Evolutionary conservation across 2,329 filamentous ascomycete species (phyloP).

Genomic region (Fusarium sp.): DNA sequence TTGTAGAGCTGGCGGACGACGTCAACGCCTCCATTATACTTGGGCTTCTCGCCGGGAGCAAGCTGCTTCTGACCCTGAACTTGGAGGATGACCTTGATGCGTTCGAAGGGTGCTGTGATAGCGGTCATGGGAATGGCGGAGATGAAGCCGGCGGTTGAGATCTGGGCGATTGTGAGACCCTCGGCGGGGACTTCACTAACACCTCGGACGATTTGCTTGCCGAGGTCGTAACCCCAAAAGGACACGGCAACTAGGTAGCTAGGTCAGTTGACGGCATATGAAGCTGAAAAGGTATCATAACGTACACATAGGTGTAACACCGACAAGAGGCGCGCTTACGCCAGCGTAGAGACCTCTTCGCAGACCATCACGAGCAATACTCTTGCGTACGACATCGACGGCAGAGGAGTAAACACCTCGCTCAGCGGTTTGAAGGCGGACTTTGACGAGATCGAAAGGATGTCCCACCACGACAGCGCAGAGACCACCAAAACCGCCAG

Average conservation of each 20-base stretch:
- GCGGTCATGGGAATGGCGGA: conserved; percentile 96
- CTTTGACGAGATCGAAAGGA: conserved; percentile 97
- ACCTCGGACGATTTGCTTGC: conserved; percentile 83
- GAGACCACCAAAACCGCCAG: conserved; percentile 91
- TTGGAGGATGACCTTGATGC: conserved; percentile 97
- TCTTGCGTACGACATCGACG: conserved; percentile 90
- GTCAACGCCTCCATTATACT: conserved; percentile 86
- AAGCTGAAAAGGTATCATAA: conserved; percentile 35
- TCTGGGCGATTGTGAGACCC: conserved; percentile 84
- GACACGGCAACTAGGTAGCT: conserved; percentile 68
- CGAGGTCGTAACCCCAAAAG: conserved; percentile 91
- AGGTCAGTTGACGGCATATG: background rate
- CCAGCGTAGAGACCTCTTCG: conserved; percentile 89
- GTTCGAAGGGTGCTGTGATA: conserved; percentile 99
- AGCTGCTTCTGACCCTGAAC: conserved; percentile 94
- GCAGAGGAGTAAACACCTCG: conserved; percentile 90
- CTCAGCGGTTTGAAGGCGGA: conserved; percentile 94
- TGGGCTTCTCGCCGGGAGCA: conserved; percentile 88
- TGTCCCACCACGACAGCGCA: conserved; percentile 95
- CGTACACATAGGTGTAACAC: conserved; percentile 99
- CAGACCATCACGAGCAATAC: conserved; percentile 85
- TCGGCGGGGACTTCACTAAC: conserved; percentile 71
- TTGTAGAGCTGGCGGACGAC: conserved; percentile 93
- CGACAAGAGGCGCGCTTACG: conserved; percentile 91
- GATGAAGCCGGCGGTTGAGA: conserved; percentile 95